Conservation (phyloP, 176 grass and related monocot genomes). For the Pontederia crassipes region DNA sequence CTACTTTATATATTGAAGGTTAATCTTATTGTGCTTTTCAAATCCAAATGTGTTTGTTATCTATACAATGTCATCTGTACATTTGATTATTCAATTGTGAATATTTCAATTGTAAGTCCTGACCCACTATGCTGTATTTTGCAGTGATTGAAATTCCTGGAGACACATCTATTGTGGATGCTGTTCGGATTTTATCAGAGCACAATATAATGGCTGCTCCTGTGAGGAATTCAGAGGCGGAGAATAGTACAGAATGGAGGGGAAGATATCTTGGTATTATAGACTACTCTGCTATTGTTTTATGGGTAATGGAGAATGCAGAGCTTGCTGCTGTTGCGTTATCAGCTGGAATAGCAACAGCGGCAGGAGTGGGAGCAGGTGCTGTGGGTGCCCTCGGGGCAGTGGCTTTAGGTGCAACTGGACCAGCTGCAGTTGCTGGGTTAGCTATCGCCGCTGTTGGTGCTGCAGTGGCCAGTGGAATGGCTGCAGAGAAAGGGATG, state of each 20-base stretch:
- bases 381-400: constrained; percentile 37
- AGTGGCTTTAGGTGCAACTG: constrained; percentile 33
- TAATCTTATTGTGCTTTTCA: too few relatives aligned
- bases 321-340: constrained; percentile 46
- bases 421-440: constrained; percentile 40
- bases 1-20: too few relatives aligned
- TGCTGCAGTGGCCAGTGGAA: constrained; percentile 42
- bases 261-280: constrained; percentile 68
- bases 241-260: constrained; percentile 39
- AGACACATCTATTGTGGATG: constrained; percentile 51
- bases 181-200: constrained; percentile 64
- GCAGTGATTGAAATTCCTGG: constrained; percentile 82
- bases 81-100: not conserved
- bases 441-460: constrained; percentile 42
- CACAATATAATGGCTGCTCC: constrained; percentile 79
- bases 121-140: not conserved
- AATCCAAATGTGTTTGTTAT: not conserved
- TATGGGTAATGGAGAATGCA: constrained; percentile 76
- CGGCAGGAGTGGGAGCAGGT: constrained; percentile 39
- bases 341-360: constrained; percentile 40
- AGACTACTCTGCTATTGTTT: constrained; percentile 67
- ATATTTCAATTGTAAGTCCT: not conserved
- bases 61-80: not conserved
- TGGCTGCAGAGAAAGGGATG: constrained; percentile 42
- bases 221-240: constrained; percentile 44